These are phyloP conservation scores for Logfia minima DNA, from an alignment of 129 eudicot species.

Conservation along the genomic window DNA sequence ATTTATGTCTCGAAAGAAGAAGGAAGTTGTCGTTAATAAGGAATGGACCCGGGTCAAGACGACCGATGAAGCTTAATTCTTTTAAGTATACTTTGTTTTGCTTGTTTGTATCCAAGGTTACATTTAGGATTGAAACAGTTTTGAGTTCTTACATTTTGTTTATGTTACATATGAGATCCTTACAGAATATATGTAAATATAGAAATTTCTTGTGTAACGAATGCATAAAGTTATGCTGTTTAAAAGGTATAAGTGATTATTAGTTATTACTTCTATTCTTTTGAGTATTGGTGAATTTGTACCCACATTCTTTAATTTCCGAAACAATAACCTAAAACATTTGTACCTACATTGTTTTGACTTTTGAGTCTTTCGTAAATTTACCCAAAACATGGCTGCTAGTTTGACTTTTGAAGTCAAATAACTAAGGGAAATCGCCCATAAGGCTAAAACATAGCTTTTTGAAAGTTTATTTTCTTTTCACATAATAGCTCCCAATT, in stretches of 20 bases:
- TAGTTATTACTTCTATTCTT: too few relatives aligned
- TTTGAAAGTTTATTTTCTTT: too few relatives aligned
- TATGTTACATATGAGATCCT: neutral
- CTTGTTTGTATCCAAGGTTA: constrained; percentile 17
- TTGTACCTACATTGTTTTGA: too few relatives aligned
- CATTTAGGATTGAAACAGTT: constrained; percentile 13
- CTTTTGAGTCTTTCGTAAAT: too few relatives aligned
- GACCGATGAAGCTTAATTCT: constrained; percentile 45
- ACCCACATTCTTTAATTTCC: too few relatives aligned
- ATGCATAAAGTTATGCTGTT: neutral
- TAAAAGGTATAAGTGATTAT: neutral
- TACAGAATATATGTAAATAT: constrained; percentile 27
- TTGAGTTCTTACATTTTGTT: constrained; percentile 2
- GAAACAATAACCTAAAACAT: too few relatives aligned
- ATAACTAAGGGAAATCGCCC: too few relatives aligned
- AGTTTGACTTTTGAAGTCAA: too few relatives aligned
- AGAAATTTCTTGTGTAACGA: neutral
- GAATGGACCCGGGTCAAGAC: constrained; percentile 75
- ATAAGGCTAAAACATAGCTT: too few relatives aligned
- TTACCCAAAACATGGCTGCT: too few relatives aligned
- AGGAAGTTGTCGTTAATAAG: constrained; percentile 30
- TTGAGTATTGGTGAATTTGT: too few relatives aligned
- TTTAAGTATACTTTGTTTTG: constrained; percentile 1
- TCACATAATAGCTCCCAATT: too few relatives aligned
- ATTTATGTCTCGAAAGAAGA: constrained; percentile 46